Percentiles rank a stretch among this genome's conserved stretches.
These are phyloP conservation scores for Akebia trifoliata DNA, from an alignment of 164 flowering plant genomes.

Conservation along the genomic window DNA sequence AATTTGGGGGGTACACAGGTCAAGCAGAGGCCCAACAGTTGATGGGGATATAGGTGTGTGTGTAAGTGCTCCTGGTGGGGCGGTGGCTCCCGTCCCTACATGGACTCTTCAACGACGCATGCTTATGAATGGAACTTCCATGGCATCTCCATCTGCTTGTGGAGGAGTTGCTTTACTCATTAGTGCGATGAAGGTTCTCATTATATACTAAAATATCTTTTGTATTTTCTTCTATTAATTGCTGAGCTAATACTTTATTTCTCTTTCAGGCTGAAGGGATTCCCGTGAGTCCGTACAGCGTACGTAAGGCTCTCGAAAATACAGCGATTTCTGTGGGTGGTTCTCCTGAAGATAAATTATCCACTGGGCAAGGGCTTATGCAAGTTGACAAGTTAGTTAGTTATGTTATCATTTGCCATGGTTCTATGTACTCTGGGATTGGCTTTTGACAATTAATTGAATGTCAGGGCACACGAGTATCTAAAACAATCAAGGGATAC, in stretches of 20 bases:
- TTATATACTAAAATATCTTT: constrained; percentile 9
- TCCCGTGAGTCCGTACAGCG: constrained; percentile 77
- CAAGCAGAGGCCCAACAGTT: constrained; percentile 94
- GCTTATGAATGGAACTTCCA: constrained; percentile 99
- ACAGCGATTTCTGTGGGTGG: constrained; percentile 60
- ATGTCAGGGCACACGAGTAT: constrained; percentile 79
- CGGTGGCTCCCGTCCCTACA: constrained; percentile 97
- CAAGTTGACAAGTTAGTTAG: constrained; percentile 91
- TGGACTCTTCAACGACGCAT: constrained; percentile 96
- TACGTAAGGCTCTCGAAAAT: constrained; percentile 89
- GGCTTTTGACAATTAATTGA: constrained; percentile 2
- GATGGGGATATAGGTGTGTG: constrained; percentile 96
- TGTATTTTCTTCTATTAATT: constrained; percentile 6
- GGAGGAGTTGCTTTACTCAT: constrained; percentile 91
- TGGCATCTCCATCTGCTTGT: constrained; percentile 99
- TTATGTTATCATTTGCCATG: constrained; percentile 5
- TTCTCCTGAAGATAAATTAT: constrained; percentile 70
- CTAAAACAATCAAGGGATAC: constrained; percentile 36
- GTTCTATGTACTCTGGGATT: neutral
- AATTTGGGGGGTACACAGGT: constrained; percentile 62
- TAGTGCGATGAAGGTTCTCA: constrained; percentile 78
- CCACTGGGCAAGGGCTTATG: constrained; percentile 93
- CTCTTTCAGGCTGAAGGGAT: constrained; percentile 73
- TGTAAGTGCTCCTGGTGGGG: constrained; percentile 99
- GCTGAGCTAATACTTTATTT: neutral